Evolutionary conservation across 2,329 filamentous ascomycete genomes (phyloP), one percentile per base, ranked within the genome.

Genomic region (Fusarium sp.): DNA sequence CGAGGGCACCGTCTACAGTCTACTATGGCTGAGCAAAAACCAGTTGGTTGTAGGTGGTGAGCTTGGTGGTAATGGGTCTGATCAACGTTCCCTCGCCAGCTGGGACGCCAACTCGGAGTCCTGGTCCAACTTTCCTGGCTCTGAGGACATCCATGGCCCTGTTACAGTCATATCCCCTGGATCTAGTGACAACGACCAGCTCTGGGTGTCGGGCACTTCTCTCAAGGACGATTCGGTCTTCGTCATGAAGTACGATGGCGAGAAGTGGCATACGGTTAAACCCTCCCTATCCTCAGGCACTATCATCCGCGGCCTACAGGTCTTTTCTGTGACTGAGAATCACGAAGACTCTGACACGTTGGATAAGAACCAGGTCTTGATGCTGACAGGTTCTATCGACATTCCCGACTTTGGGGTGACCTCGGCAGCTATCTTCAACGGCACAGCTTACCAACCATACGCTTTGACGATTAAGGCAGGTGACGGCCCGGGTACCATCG

Each of bases 401-500:
- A 84, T 98, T 19, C 88, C 91, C 0, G 82, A 82, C 48, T 94
- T 94, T 75, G 94, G 95, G 60, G 90, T 89, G 58, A 93, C 91
- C 7, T 97, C 95, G 15, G 94, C 93, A 10, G 95, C 90, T 9
- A 82, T 97, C 28, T 99, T 92, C 82, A 93, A 98, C 75, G 96
- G 96, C 72, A 93, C 89, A 13, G 81, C 83, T 4, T 89, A 95
- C 76, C 84, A 84, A 51, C 95, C 96, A 0, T 97, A 95, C 77
- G 86, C 93, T 40, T 86, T 99, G 41, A 92, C 94, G 3, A 91
- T 88, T 45, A 90, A 85, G 60, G 80, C 85, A 14, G 84, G 89
- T 73, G 89, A 89, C 60, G 83, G 84, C 14, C 83, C 87, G 13
- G 93, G 94, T 48, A 94, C 89, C 72, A 87, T 99, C 74, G 89